Evolutionary conservation across 805 yeast genomes (phyloP), one percentile per base, ranked within the genome.

Genomic region (Metschnikowia proteae): DNA sequence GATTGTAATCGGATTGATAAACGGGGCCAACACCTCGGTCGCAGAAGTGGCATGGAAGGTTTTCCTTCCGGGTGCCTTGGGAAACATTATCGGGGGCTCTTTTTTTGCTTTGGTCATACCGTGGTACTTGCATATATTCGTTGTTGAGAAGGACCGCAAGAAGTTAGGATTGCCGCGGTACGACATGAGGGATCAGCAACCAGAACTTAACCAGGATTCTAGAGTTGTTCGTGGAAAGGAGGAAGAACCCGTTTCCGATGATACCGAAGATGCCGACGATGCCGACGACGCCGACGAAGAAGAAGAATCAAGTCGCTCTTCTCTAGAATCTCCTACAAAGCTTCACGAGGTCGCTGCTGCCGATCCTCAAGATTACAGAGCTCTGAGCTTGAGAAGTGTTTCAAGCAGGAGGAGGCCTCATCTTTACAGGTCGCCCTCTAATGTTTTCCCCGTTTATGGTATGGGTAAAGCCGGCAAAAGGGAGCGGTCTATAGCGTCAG

Each of bases 31-130:
- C 2, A 68, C 83, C 6, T 70, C 84, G 0, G 88, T 85, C 33
- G 86, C 83, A 0, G 64, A 67, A 7, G 83, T 81, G 49, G 80
- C 84, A 8, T 87, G 94, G 95, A 86, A 82, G 60, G 66, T 83
- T 0, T 68, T 86, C 56, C 66, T 88, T 7, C 88, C 95, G 0
- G 88, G 83, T 0, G 74, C 82, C 0, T 56, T 88, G 10, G 96
- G 96, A 0, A 88, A 88, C 61, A 78, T 83, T 1, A 73, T 88
- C 29, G 96, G 96, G n/a, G 96, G 96, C 0, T 61, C 76, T 0
- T 70, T 79, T 29, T 88, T 88, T 62, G 83, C 84, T 4, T 57
- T 82, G 3, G 71, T 78, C 0, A 65, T 86, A 8, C 89, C 94
- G 6, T 88, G 82, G 78, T 88, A 85, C 58, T 70, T 84, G 51